Base-by-base conservation (phyloP, 306 rosid species). In the Lathyrus oleraceus region DNA sequence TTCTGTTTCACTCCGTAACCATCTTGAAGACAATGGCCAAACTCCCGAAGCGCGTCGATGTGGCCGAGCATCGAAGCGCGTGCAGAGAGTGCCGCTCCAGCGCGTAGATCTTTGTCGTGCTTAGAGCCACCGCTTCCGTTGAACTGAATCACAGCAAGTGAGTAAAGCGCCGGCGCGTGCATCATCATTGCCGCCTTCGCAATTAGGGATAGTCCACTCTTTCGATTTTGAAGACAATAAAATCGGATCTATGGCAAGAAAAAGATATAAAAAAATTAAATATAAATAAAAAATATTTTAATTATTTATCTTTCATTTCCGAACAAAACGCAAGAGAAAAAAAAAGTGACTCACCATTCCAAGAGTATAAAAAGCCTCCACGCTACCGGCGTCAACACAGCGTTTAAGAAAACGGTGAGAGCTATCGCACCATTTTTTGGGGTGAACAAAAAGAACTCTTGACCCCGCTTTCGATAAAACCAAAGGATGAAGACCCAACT, bases 11-110 rank as follows among this genome's bases (percentile, higher is more conserved):
- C 75, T 1, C 98, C 98, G 77, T 90, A 94, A 21, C 98, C 98
- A 84, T 94, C 98, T 27, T 87, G 91, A 5, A 94, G 84, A 77
- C 96, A 94, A 78, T 90, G 97, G 0, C 97, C 97, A 4, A 94
- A 80, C 75, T 94, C 98, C 1, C 97, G 89, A 0, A 94, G 90
- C 44, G 92, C 97, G 80, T 85, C 95, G 14, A 90, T 80, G 72
- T 90, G 96, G 8, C 97, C 94, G 3, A 88, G 84, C 2, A 44
- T 66, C 1, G 96, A 89, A 5, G 98, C 97, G 45, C 95, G 86
- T 8, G 85, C 83, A 25, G 95, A 94, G 3, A 94, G 60, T 6
- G 96, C 85, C 10, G 88, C 95, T 16, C 96, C 97, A 2, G 95
- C 93, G 25, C 83, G 74, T 13, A 88, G 86, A 56, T 93, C 90